phyloP scores from a whole-genome alignment of 2,329 filamentous ascomycete species.

The Penicillium sp. region DNA sequence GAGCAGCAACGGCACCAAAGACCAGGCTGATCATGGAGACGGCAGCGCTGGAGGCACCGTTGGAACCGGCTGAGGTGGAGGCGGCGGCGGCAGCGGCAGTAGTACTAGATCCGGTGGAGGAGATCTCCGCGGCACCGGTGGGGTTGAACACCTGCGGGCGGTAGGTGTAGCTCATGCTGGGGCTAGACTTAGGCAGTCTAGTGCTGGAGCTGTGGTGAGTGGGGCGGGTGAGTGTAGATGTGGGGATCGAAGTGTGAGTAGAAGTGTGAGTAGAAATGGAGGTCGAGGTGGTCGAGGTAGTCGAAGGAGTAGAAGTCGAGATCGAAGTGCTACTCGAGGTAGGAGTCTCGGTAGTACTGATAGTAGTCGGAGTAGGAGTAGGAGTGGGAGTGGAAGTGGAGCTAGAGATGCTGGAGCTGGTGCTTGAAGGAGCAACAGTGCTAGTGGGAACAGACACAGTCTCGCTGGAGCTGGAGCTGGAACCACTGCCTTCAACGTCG shows the following conservation, averaged over 20 bases:
- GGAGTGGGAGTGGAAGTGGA: slow-evolving; percentile 6
- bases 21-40: slow-evolving; percentile 24
- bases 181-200: slow-evolving; percentile 19
- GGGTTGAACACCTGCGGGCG: slow-evolving; percentile 30
- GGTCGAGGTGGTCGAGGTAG: slow-evolving; percentile 11
- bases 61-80: slow-evolving; percentile 14
- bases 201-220: slow-evolving; percentile 13
- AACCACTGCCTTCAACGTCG: slow-evolving; percentile 27
- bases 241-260: slow-evolving; percentile 3
- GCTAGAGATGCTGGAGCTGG: slow-evolving; percentile 11
- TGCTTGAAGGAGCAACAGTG: slow-evolving; percentile 10
- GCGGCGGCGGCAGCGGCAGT: slow-evolving; percentile 11
- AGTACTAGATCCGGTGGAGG: slow-evolving; percentile 5
- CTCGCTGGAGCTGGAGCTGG: slow-evolving; percentile 11
- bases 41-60: slow-evolving; percentile 20
- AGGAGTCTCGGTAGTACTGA: slow-evolving; percentile 11
- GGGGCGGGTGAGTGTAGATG: slow-evolving; percentile 13
- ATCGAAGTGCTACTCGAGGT: slow-evolving; percentile 15
- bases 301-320: slow-evolving; percentile 9
- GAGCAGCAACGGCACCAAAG: slow-evolving; percentile 25
- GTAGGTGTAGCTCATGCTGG: slow-evolving; percentile 30
- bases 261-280: slow-evolving; percentile 10
- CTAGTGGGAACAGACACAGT: slow-evolving; percentile 13
- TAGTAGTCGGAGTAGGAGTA: slow-evolving; percentile 12
- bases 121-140: slow-evolving; percentile 21